Conservation (phyloP, 2,329 filamentous ascomycete genomes). For the Endoconidiophora polonica region DNA sequence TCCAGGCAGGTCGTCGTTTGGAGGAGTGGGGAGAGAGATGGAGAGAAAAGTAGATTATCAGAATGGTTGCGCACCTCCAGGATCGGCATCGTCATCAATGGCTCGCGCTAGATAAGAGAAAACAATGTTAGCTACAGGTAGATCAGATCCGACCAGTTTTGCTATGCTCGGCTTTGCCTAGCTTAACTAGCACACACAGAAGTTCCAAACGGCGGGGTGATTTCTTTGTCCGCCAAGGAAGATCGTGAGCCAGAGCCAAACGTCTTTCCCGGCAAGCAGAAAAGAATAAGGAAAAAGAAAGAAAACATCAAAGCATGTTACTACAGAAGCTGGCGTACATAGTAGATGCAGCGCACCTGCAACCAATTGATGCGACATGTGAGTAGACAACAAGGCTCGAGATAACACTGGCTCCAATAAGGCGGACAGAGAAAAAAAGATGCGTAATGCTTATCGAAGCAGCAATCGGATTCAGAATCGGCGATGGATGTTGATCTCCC, state of each 20-base stretch:
- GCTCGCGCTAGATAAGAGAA: slow-evolving; percentile 11
- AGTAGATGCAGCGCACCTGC: slow-evolving; percentile 13
- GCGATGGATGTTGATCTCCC: neutral
- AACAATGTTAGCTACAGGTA: slow-evolving; percentile 7
- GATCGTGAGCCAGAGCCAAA: too few relatives aligned
- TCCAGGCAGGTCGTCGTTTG: too few relatives aligned
- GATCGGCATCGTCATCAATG: slow-evolving; percentile 14
- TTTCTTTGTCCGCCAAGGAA: neutral
- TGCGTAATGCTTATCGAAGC: too few relatives aligned
- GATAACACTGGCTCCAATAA: neutral
- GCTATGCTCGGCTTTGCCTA: too few relatives aligned
- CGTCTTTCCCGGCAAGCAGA: too few relatives aligned
- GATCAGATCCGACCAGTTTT: too few relatives aligned
- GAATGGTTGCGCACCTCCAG: slow-evolving; percentile 13
- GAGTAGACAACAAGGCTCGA: neutral
- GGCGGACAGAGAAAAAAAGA: too few relatives aligned
- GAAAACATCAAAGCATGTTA: neutral
- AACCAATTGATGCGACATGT: slow-evolving; percentile 12
- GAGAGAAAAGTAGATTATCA: neutral
- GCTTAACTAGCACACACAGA: neutral
- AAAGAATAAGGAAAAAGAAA: too few relatives aligned
- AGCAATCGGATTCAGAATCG: neutral
- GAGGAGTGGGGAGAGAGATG: too few relatives aligned
- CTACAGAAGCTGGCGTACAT: slow-evolving; percentile 8
- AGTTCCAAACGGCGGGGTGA: neutral